Base-by-base conservation (phyloP, 306 rosid species). In the Quercus parvula region DNA sequence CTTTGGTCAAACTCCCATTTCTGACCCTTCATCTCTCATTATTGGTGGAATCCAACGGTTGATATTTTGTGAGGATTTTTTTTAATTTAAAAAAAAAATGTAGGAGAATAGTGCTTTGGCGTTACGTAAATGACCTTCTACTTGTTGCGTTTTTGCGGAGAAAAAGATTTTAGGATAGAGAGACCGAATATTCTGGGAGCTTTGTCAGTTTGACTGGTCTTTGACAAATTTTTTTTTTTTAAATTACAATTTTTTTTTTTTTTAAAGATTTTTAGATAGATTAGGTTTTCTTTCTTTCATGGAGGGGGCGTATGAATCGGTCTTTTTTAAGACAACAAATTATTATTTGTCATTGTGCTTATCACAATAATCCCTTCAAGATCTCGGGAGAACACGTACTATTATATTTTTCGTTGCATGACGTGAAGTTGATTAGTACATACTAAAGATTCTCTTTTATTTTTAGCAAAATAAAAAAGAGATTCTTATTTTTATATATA, bases 1-100 rank as follows among this genome's bases (percentile, higher is more conserved):
- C 83, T 6, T 12, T 49, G 27, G 92, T 86, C 92, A 86, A 84
- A 84, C 75, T 12, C 5, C 28, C 10, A 61, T 64, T 3, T 18
- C n/a, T 38, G 30, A 17, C 83, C 89, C 82, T 81, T 6, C 78
- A 76, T 74, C 19, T 35, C 30, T 27, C 30, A 57, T 78, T 68
- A 78, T 75, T 31, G 51, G 14, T 10, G 3, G 15, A 28, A 76
- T 78, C 79, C 17, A 11, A 82, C 87, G 86, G 77, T 4, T 1
- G 1, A 11, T 0, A 28, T 41, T 51, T 8, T 8, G 0, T 44
- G 52, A 20, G 18, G 28, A 5, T 12, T 44, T 22, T 8, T 31
- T 35, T 6, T 35, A 1, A 0, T 6, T 35, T 5, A 1, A 35
- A 35, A 38, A 54, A 22, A 33, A 38, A 30, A 70, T 35, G 64